A percentile compares a stretch with the other conserved stretches of the same genome.
Evolutionary conservation across 2,329 filamentous ascomycete genomes (phyloP).

Genomic region (Claviceps monticola): DNA sequence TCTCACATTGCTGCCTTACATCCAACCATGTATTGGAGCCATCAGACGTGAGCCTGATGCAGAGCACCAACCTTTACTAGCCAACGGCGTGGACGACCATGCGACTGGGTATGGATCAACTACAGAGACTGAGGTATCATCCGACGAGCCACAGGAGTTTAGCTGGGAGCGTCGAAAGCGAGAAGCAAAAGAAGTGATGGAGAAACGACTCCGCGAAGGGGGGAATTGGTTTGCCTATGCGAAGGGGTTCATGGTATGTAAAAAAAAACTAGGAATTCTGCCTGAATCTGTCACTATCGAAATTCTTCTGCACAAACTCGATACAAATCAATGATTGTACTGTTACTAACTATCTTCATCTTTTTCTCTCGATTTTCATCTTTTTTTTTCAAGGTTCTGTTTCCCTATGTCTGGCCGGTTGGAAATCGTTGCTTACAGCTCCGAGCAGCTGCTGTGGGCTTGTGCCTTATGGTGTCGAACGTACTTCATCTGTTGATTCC

Average conservation of each 20-base stretch:
- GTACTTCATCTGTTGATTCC: conserved; percentile 64
- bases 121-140: conserved; percentile 22
- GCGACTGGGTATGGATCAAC: conserved; percentile 29
- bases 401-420: conserved; percentile 68
- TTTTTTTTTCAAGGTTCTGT: conserved; percentile 45
- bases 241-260: conserved; percentile 50
- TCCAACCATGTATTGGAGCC: conserved; percentile 14
- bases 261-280: not conserved
- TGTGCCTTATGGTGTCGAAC: conserved; percentile 58
- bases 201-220: conserved; percentile 56
- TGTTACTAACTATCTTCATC: not conserved
- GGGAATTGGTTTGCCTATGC: conserved; percentile 68
- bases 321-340: not conserved
- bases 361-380: too few relatives aligned
- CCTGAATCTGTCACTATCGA: too few relatives aligned
- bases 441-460: conserved; percentile 49
- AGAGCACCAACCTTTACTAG: conserved; percentile 45
- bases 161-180: conserved; percentile 39
- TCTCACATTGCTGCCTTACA: conserved; percentile 14
- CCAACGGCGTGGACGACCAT: conserved; percentile 14
- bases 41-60: conserved; percentile 28
- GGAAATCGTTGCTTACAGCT: conserved; percentile 52
- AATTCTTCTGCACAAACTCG: too few relatives aligned
- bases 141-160: conserved; percentile 32
- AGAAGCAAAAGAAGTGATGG: conserved; percentile 42